phyloP scores from a whole-genome alignment of 1,139 yeast genomes.

The Pichia sp. region DNA sequence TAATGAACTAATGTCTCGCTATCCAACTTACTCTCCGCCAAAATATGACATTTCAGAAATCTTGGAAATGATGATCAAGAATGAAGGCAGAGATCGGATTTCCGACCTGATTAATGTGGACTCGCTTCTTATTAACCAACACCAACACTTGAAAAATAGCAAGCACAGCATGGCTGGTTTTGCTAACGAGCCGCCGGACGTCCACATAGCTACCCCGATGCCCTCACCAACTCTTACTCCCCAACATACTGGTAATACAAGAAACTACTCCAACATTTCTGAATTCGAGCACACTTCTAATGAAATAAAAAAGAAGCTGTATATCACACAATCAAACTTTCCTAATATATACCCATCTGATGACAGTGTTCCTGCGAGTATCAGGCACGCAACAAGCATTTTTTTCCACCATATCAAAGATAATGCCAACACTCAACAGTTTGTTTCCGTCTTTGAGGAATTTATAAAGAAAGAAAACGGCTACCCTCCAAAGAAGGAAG shows the following conservation, averaged over 20 bases:
- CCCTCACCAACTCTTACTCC: constrained; percentile 81
- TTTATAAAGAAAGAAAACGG: constrained; percentile 77
- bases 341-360: constrained; percentile 71
- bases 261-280: constrained; percentile 29
- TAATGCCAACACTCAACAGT: constrained; percentile 59
- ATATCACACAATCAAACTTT: constrained; percentile 72
- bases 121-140: constrained; percentile 28
- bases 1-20: constrained; percentile 69
- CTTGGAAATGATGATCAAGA: constrained; percentile 41
- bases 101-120: constrained; percentile 47
- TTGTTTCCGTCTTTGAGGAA: constrained; percentile 28
- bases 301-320: constrained; percentile 68
- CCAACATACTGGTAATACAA: constrained; percentile 32
- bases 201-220: constrained; percentile 84
- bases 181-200: constrained; percentile 39
- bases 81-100: constrained; percentile 16
- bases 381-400: constrained; percentile 70
- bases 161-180: constrained; percentile 4
- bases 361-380: constrained; percentile 58
- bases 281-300: constrained; percentile 40
- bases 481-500: constrained; percentile 17
- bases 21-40: constrained; percentile 62
- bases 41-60: constrained; percentile 41
- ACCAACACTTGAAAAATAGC: constrained; percentile 25
- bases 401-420: constrained; percentile 60